Base-by-base conservation (phyloP, 2,329 filamentous ascomycete species). In the Tolypocladium cylindrosporum region DNA sequence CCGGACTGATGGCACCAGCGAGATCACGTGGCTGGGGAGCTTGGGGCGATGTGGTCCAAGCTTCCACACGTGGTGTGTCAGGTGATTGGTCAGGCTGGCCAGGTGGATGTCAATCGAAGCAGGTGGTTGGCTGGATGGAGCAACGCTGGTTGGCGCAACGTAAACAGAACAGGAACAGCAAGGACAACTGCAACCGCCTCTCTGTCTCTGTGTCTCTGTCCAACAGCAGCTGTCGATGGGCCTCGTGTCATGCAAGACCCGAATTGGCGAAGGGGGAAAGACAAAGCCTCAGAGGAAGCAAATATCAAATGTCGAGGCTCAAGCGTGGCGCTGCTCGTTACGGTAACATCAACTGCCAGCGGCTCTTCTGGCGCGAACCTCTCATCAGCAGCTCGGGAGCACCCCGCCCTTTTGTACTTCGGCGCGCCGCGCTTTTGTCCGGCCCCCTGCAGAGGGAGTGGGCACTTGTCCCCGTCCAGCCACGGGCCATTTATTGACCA, bases 321-420 rank as follows among this genome's bases (percentile, higher is more conserved):
- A 16, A 41, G 39, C 6, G 39, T 19, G 14, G 39, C 39, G 39
- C 39, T 41, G 40, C 19, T 41, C 37, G 37, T 16, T 39, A 14
- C 13, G 37, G 37, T 4, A 42, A n/a, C 39, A 40, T 16, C 14
- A 14, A 40, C 39, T 5, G 13, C 39, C n/a, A 9, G 27, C 9
- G 27, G 45, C 24, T 31, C 45, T 9, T 31, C 24, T 27, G 6
- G 19, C 13, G 6, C 45, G 45, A 5, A 7, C 10, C 31, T 2
- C 45, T 34, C 13, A 19, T 36, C 19, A 11, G 24, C 39, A 24
- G 24, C 50, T 36, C 10, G 55, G 54, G 58, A 52, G 39, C 54
- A 56, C 57, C 57, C 54, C 57, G 57, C 54, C 57, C 57, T 58
- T 56, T 58, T 54, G 57, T 58, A 58, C 57, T 56, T 34, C 7